phyloP scores from a whole-genome alignment of 2,329 filamentous ascomycete species.

The Beauveria varroae region DNA sequence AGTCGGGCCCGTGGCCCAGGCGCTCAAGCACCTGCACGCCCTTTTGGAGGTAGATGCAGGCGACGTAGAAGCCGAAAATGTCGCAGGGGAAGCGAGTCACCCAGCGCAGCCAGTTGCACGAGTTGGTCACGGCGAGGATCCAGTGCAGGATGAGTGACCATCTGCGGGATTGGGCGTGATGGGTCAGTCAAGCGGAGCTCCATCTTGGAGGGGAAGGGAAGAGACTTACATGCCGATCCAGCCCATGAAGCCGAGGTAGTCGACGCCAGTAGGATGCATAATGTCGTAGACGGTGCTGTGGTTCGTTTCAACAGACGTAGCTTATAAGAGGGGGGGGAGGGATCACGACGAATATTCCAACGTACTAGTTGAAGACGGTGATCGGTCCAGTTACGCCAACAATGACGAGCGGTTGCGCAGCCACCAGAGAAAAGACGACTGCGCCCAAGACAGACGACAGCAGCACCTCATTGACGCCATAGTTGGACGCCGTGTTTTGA shows the following conservation, averaged over 20 bases:
- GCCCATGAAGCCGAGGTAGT: constrained; percentile 85
- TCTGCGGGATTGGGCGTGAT: constrained; percentile 28
- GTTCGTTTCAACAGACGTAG: background rate
- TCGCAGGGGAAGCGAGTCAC: constrained; percentile 90
- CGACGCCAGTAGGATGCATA: constrained; percentile 65
- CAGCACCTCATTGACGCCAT: constrained; percentile 88
- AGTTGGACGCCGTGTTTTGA: constrained; percentile 74
- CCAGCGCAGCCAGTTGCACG: constrained; percentile 81
- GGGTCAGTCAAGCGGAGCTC: background rate
- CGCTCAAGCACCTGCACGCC: constrained; percentile 77
- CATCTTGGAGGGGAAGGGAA: background rate
- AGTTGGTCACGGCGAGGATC: constrained; percentile 75
- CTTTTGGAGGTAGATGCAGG: constrained; percentile 86
- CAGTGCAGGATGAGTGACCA: constrained; percentile 84
- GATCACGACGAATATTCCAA: background rate
- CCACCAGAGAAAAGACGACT: constrained; percentile 71
- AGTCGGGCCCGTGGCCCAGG: constrained; percentile 57
- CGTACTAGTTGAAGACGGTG: constrained; percentile 82
- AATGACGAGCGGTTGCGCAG: constrained; percentile 81
- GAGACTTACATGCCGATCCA: constrained; percentile 69
- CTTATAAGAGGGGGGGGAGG: no score
- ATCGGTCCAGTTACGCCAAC: constrained; percentile 87
- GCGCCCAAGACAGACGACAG: constrained; percentile 75
- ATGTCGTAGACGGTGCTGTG: constrained; percentile 78
- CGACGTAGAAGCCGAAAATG: constrained; percentile 90